Evolutionary conservation across 2,329 filamentous ascomycete genomes (phyloP).

Genomic region (Dothiorella sarmentorum): DNA sequence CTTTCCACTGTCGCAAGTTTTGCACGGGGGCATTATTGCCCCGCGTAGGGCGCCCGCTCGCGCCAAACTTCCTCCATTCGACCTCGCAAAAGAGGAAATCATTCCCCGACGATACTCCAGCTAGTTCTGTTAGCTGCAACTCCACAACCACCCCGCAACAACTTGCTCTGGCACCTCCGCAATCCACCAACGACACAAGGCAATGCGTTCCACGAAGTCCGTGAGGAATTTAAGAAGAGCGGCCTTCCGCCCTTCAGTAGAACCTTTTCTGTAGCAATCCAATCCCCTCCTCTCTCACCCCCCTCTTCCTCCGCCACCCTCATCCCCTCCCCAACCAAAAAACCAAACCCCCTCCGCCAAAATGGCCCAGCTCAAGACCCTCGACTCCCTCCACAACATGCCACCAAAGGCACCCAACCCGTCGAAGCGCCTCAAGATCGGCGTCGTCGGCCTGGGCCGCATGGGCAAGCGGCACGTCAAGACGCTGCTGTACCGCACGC

Average conservation of each 20-base stretch:
- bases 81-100: neutral
- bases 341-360: neutral
- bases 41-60: neutral
- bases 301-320: neutral
- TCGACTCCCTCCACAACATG: slow-evolving; percentile 19
- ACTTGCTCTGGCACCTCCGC: too few species aligned
- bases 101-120: neutral
- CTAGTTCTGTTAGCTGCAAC: neutral
- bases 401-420: slow-evolving; percentile 1
- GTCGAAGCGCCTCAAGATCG: slow-evolving; percentile 37
- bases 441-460: slow-evolving; percentile 48
- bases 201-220: too few species aligned
- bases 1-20: neutral
- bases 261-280: neutral
- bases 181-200: too few species aligned
- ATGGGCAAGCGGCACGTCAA: slow-evolving; percentile 50
- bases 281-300: neutral
- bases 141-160: neutral
- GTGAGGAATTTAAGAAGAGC: neutral
- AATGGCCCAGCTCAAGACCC: slow-evolving; percentile 12
- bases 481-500: slow-evolving; percentile 43
- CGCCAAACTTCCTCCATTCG: neutral
- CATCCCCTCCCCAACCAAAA: neutral
- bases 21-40: neutral
- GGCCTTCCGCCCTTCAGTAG: neutral